Conservation (phyloP, 1,284 basidiomycete species). For the Pseudozyma hubeiensis region DNA sequence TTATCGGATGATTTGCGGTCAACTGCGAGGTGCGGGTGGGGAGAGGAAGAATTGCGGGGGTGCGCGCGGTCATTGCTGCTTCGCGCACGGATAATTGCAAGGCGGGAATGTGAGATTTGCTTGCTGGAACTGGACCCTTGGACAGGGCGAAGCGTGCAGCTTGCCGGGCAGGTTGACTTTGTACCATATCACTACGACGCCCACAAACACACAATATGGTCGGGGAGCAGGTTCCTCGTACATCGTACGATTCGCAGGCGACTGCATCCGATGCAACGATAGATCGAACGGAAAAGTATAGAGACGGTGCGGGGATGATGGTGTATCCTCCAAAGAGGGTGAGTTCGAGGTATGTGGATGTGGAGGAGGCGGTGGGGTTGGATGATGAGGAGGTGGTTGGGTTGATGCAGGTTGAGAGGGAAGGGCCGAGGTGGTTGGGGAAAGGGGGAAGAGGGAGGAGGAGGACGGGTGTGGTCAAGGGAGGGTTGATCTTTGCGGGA, state of each 20-base stretch:
- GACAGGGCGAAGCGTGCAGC: too few relatives aligned
- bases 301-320: neutral
- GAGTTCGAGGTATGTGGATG: neutral
- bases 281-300: slow-evolving; percentile 26
- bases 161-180: too few relatives aligned
- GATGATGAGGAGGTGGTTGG: slow-evolving; percentile 59
- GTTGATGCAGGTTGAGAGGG: slow-evolving; percentile 51
- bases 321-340: slow-evolving; percentile 16
- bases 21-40: too few relatives aligned
- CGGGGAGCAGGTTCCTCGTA: slow-evolving; percentile 7
- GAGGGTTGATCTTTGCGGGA: slow-evolving; percentile 35
- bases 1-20: too few relatives aligned
- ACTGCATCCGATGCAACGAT: slow-evolving; percentile 52
- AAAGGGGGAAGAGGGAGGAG: neutral
- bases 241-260: slow-evolving; percentile 47
- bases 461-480: slow-evolving; percentile 11
- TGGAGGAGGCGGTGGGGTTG: slow-evolving; percentile 3
- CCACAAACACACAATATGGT: slow-evolving; percentile 1
- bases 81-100: too few relatives aligned
- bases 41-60: too few relatives aligned
- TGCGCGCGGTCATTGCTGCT: too few relatives aligned
- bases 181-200: too few relatives aligned
- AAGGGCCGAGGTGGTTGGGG: slow-evolving; percentile 4
- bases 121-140: too few relatives aligned
- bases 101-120: too few relatives aligned